A percentile compares a stretch with the other conserved stretches of the same genome.
These are phyloP conservation scores for Yamadazyma sp. DNA, from an alignment of 805 yeast genomes.

Conservation along the genomic window DNA sequence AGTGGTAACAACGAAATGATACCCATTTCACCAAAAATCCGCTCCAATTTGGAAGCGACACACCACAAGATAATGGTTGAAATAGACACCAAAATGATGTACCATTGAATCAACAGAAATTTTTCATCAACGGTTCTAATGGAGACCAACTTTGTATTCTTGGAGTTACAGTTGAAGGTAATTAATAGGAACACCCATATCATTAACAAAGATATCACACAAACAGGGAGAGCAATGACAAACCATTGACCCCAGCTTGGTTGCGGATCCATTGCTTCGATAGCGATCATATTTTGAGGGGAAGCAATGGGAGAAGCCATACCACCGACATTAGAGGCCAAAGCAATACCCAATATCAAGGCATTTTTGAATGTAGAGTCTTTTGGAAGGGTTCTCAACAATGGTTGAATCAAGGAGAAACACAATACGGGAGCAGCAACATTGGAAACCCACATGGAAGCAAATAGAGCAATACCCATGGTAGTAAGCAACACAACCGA, in stretches of 20 bases:
- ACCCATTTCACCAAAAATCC: slow-evolving; percentile 93
- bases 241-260: slow-evolving; percentile 62
- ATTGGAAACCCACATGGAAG: slow-evolving; percentile 59
- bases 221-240: slow-evolving; percentile 49
- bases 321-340: slow-evolving; percentile 54
- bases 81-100: slow-evolving; percentile 64
- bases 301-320: slow-evolving; percentile 57
- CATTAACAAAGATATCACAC: slow-evolving; percentile 39
- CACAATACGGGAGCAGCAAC: slow-evolving; percentile 58
- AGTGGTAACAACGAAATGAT: slow-evolving; percentile 87
- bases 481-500: slow-evolving; percentile 46
- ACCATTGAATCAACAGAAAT: slow-evolving; percentile 73
- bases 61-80: slow-evolving; percentile 88
- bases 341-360: slow-evolving; percentile 47
- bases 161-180: slow-evolving; percentile 51
- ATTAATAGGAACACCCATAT: slow-evolving; percentile 53
- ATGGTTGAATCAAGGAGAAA: slow-evolving; percentile 50
- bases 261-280: slow-evolving; percentile 50
- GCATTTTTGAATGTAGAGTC: slow-evolving; percentile 42
- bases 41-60: slow-evolving; percentile 70
- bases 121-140: slow-evolving; percentile 60
- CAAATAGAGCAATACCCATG: slow-evolving; percentile 51
- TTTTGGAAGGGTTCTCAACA: slow-evolving; percentile 45
- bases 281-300: slow-evolving; percentile 56
- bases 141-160: slow-evolving; percentile 53